Base-by-base conservation (phyloP, 305 asterid genomes). In the Fraxinus latifolia region DNA sequence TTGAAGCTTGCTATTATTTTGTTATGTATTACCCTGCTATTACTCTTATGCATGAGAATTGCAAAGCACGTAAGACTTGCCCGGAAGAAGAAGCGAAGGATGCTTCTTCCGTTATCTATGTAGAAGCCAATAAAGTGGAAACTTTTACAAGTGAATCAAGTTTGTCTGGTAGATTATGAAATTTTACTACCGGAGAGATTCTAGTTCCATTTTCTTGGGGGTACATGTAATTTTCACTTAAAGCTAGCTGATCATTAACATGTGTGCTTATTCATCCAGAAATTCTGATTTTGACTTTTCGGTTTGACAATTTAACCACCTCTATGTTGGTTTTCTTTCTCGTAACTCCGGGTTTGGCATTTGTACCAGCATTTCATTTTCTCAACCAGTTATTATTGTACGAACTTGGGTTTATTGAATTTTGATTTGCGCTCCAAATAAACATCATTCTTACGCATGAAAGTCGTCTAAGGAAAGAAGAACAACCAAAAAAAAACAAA, bases 61-160 rank as follows among this genome's bases (percentile, higher is more conserved):
- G 86, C 95, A 72, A 92, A 95, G 89, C 97, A 91, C 86, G 91
- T 92, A 68, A 87, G 89, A 82, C 86, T 87, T 79, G 95, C 97
- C 81, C 80, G 92, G 85, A 92, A 87, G 91, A 93, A 92, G 97
- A 93, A 90, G 87, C 89, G 95, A 83, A 92, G 98, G 87, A 95
- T 95, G 99, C 97, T 95, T 89, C 96, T 94, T 84, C 99, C 98
- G 5, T 88, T 95, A 80, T 95, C 97, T 25, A 93, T 93, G 95
- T 93, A 93, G 89, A 82, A 44, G 78, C 34, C 80, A 8, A 42
- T 23, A 65, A 75, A 77, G 82, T 55, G 58, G 34, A 58, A 39
- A 55, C 81, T 37, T 77, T 85, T 83, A 65, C 73, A 9, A 9
- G 31, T 12, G 11, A 60, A 60, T 60, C 31, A 60, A 60, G 72